phyloP scores from a whole-genome alignment of 2,329 filamentous ascomycete species.

The Dactylellina leptospora region DNA sequence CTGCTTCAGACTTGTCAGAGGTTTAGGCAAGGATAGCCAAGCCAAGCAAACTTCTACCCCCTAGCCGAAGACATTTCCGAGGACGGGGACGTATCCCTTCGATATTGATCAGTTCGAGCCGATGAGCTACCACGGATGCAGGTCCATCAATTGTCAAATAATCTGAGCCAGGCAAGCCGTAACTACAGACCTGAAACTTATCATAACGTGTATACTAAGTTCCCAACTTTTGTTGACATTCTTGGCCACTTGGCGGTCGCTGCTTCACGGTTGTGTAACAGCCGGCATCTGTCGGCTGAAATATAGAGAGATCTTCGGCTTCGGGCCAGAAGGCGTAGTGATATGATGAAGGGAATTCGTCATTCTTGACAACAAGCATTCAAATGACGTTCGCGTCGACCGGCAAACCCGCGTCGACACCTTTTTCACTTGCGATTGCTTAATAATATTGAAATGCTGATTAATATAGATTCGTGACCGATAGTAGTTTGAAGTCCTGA shows the following conservation, averaged over 20 bases:
- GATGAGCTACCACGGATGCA: neutral
- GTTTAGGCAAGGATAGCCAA: conserved; percentile 27
- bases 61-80: conserved; percentile 22
- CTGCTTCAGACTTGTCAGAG: conserved; percentile 48
- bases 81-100: conserved; percentile 4
- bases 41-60: neutral
- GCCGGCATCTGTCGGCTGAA: conserved; percentile 7
- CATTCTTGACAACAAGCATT: neutral
- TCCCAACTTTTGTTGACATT: too few species aligned
- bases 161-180: neutral
- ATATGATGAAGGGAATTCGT: neutral
- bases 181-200: too few species aligned
- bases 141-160: neutral
- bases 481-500: too few species aligned
- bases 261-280: neutral
- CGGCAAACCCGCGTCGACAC: too few species aligned
- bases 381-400: too few species aligned
- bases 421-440: too few species aligned
- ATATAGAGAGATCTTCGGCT: conserved; percentile 11
- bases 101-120: conserved; percentile 12
- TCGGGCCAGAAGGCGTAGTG: conserved; percentile 9
- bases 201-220: too few species aligned
- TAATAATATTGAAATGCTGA: too few species aligned
- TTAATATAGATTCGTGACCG: too few species aligned
- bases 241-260: conserved; percentile 23